Evolutionary conservation across 495 filamentous ascomycete genomes (phyloP).

Genomic region (Hypoxylon lienhwacheense): DNA sequence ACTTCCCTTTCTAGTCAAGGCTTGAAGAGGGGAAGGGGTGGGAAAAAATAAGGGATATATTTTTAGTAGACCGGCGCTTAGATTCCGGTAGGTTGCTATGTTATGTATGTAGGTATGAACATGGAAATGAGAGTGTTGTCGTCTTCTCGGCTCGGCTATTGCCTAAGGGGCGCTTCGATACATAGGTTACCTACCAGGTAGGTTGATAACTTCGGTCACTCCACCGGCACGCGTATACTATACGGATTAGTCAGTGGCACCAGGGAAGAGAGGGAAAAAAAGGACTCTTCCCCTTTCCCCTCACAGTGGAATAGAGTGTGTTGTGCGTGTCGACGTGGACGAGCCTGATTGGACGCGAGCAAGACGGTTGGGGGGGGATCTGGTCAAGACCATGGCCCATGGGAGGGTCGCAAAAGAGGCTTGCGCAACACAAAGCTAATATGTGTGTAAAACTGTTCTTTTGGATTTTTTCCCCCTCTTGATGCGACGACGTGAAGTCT

Average conservation of each 20-base stretch:
- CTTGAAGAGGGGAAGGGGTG: neutral
- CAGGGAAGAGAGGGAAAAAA: too few relatives aligned
- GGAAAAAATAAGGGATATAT: too few relatives aligned
- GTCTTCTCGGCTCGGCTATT: constrained; percentile 26
- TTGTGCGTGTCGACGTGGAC: constrained; percentile 42
- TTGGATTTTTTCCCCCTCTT: constrained; percentile 21
- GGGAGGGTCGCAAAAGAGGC: constrained; percentile 40
- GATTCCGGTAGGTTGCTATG: neutral
- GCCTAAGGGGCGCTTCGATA: constrained; percentile 12
- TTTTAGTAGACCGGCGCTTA: neutral
- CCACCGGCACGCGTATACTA: constrained; percentile 34
- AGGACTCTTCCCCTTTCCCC: constrained; percentile 32
- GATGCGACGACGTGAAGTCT: constrained; percentile 26
- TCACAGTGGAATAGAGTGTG: constrained; percentile 30
- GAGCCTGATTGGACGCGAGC: constrained; percentile 35
- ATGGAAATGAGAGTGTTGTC: constrained; percentile 1
- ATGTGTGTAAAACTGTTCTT: constrained; percentile 19
- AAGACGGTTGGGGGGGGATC: constrained; percentile 30
- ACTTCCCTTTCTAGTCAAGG: neutral
- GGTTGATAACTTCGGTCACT: constrained; percentile 24
- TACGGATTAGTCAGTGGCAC: constrained; percentile 27
- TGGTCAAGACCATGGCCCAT: constrained; percentile 26
- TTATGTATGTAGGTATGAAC: too few relatives aligned
- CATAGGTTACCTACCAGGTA: too few relatives aligned
- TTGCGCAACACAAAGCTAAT: constrained; percentile 37